phyloP scores from a whole-genome alignment of 2,329 filamentous ascomycete species.

The Colletotrichum paranaense region DNA sequence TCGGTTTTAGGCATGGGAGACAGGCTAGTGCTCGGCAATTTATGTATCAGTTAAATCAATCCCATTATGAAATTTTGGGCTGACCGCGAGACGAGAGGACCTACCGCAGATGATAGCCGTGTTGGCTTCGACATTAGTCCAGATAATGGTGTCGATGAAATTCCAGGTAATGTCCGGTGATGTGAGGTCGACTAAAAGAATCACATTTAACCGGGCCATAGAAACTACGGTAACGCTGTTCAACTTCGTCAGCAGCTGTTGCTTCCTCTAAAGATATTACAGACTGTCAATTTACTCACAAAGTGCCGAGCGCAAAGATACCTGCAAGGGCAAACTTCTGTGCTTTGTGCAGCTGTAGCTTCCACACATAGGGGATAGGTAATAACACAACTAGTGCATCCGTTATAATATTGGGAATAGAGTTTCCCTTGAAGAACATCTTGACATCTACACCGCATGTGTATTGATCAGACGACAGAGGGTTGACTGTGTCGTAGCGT shows the following conservation, averaged over 20 bases:
- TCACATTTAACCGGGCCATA: constrained; percentile 30
- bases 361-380: constrained; percentile 43
- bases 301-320: constrained; percentile 41
- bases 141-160: constrained; percentile 38
- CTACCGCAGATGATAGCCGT: constrained; percentile 41
- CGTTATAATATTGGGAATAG: constrained; percentile 42
- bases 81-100: neutral
- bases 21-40: neutral
- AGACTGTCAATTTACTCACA: constrained; percentile 2
- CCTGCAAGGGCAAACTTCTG: constrained; percentile 41
- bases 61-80: neutral
- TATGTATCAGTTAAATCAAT: neutral
- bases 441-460: constrained; percentile 35
- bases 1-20: neutral
- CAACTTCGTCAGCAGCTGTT: neutral
- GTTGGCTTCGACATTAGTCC: constrained; percentile 40
- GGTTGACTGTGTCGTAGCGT: constrained; percentile 34
- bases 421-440: constrained; percentile 43
- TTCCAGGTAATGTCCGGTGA: constrained; percentile 42
- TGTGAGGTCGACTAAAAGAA: constrained; percentile 32
- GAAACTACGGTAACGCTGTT: constrained; percentile 37
- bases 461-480: constrained; percentile 29
- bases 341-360: constrained; percentile 38
- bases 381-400: constrained; percentile 43
- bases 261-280: neutral